phyloP scores from a whole-genome alignment of 2,329 filamentous ascomycete genomes.

The Raffaelea ambrosiae region DNA sequence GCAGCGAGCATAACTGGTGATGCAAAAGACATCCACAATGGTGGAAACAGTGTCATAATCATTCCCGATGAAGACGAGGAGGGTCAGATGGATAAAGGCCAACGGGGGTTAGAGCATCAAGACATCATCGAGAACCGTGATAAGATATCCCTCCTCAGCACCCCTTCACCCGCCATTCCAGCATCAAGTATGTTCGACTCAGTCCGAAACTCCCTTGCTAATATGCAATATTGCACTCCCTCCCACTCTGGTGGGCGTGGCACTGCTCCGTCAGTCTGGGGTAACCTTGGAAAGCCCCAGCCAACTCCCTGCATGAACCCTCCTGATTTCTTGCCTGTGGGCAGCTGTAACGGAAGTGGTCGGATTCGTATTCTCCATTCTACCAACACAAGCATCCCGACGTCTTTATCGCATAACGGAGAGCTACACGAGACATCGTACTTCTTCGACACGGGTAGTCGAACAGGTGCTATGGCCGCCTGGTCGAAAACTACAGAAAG shows the following conservation, averaged over 20 bases:
- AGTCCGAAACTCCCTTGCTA: not conserved
- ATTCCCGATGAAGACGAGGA: not conserved
- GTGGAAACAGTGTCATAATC: not conserved
- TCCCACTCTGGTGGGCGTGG: constrained; percentile 2
- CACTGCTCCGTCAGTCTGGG: constrained; percentile 7
- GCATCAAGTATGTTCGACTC: not conserved
- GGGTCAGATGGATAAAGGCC: too few relatives aligned
- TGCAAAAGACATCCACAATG: not conserved
- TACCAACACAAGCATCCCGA: not conserved
- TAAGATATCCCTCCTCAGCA: constrained; percentile 5
- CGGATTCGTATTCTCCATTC: too few relatives aligned
- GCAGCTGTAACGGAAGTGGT: not conserved
- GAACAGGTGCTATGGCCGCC: not conserved
- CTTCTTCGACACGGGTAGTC: not conserved
- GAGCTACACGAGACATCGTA: not conserved
- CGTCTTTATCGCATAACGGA: not conserved
- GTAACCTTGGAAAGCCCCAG: constrained; percentile 6
- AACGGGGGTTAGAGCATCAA: too few relatives aligned
- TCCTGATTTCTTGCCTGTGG: not conserved
- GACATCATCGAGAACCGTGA: too few relatives aligned
- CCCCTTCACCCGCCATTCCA: constrained; percentile 6
- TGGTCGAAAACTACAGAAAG: not conserved
- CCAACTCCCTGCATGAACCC: constrained; percentile 6
- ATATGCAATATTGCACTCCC: constrained; percentile 2
- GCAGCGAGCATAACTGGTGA: not conserved